Evolutionary conservation across 306 rosid genomes (phyloP).

Genomic region (Ceratonia siliqua): DNA sequence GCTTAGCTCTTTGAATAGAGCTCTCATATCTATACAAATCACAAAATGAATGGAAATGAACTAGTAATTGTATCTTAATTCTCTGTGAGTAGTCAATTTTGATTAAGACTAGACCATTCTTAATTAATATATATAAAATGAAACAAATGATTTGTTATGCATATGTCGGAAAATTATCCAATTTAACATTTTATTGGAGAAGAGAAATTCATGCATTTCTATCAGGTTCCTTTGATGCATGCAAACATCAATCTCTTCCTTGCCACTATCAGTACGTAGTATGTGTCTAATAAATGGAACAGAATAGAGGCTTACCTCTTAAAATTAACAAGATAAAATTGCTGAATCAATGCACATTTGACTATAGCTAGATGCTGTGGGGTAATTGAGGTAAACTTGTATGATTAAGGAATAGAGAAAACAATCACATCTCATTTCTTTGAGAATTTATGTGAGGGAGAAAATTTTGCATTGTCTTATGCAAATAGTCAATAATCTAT

Average conservation of each 20-base stretch:
- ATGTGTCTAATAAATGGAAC: neutral
- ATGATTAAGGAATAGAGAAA: constrained; percentile 8
- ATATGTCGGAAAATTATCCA: constrained; percentile 5
- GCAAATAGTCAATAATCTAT: constrained; percentile 41
- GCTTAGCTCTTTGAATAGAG: neutral
- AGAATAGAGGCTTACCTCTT: neutral
- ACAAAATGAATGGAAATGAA: neutral
- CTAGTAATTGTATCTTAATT: neutral
- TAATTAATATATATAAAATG: neutral
- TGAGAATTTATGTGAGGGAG: constrained; percentile 38
- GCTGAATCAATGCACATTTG: neutral
- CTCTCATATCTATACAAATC: neutral
- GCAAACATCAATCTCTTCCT: neutral
- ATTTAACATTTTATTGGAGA: constrained; percentile 3
- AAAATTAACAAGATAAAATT: constrained; percentile 3
- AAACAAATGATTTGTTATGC: neutral
- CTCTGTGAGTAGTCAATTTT: neutral
- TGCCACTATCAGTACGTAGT: neutral
- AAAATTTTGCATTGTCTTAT: constrained; percentile 41
- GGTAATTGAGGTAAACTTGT: neutral
- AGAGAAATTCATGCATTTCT: neutral
- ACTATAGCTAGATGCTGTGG: neutral
- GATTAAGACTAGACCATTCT: neutral
- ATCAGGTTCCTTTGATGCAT: neutral
- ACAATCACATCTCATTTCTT: constrained; percentile 30